Conservation (phyloP, 352 stramenopile species). For the Peronospora tabacina region DNA sequence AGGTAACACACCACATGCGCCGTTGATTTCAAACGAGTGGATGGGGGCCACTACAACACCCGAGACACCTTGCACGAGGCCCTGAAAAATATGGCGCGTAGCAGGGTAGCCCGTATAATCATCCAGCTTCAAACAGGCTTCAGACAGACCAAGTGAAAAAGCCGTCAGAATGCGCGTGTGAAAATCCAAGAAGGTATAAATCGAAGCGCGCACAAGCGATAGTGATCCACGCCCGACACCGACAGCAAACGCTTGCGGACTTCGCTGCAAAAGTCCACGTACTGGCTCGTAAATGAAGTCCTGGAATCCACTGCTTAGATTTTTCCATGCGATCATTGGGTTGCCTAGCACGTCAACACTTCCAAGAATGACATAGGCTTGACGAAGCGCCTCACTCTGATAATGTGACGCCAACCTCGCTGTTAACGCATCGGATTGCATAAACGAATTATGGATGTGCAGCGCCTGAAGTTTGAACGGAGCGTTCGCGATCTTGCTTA, state of each 20-base stretch:
- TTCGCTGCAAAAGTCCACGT: conserved; percentile 70
- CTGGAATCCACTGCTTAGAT: conserved; percentile 68
- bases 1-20: conserved; percentile 63
- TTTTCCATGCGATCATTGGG: conserved; percentile 85
- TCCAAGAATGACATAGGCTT: conserved; percentile 83
- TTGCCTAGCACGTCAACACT: conserved; percentile 86
- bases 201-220: conserved; percentile 72
- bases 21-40: conserved; percentile 73
- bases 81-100: conserved; percentile 83
- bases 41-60: conserved; percentile 80
- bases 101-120: conserved; percentile 84
- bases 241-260: conserved; percentile 68
- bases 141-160: conserved; percentile 69
- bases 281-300: conserved; percentile 80
- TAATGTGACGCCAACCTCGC: conserved; percentile 74
- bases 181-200: conserved; percentile 86
- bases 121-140: conserved; percentile 81
- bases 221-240: conserved; percentile 74
- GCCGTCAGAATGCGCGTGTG: conserved; percentile 81
- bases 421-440: conserved; percentile 66
- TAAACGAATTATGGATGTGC: conserved; percentile 77
- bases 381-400: conserved; percentile 79
- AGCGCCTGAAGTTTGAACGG: conserved; percentile 76
- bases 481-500: conserved; percentile 85
- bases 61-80: conserved; percentile 77